phyloP scores from a whole-genome alignment of 2,329 filamentous ascomycete species.

The Ceratocystis alfenasii region DNA sequence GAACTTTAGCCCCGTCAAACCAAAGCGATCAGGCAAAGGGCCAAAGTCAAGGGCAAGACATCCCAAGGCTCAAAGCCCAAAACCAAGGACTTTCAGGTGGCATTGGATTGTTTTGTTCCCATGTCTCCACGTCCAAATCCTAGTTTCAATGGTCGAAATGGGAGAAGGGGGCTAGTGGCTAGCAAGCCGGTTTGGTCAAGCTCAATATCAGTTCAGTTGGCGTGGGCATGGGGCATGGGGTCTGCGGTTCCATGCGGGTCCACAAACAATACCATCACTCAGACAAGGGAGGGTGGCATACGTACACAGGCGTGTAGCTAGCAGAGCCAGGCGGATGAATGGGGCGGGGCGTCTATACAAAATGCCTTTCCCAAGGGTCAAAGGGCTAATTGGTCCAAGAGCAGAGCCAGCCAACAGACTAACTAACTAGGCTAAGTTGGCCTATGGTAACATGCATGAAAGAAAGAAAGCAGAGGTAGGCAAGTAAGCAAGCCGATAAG shows the following conservation, averaged over 20 bases:
- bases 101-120: too few species aligned
- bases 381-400: not conserved
- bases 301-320: not conserved
- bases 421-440: not conserved
- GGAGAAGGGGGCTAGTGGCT: not conserved
- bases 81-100: too few species aligned
- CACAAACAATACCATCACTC: not conserved
- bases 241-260: constrained; percentile 3
- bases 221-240: not conserved
- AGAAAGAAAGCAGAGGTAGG: not conserved
- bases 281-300: not conserved
- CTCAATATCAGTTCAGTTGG: not conserved
- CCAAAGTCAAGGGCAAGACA: not conserved
- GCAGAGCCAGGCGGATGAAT: not conserved
- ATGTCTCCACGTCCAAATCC: not conserved
- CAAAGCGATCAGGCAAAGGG: not conserved
- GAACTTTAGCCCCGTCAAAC: not conserved
- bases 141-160: not conserved
- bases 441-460: too few species aligned
- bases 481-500: not conserved
- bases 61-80: too few species aligned
- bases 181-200: too few species aligned
- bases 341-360: not conserved
- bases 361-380: not conserved
- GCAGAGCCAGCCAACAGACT: not conserved